Conservation (phyloP, 164 flowering plant species). For the Cinnamomum micranthum region DNA sequence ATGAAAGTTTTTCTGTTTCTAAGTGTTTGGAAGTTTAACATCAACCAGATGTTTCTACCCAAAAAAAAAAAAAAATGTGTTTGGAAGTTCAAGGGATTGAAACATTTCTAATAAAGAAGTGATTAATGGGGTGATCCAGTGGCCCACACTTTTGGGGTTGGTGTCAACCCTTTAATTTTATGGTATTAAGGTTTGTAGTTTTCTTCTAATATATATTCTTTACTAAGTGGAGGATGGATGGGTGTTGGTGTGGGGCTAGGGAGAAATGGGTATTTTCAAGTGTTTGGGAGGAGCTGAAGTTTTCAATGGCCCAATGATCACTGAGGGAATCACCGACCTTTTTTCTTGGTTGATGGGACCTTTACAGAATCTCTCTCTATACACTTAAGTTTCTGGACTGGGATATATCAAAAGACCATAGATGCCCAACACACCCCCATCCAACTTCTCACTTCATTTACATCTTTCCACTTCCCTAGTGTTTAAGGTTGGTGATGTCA, state of each 20-base stretch:
- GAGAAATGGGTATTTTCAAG: conserved; percentile 8
- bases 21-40: too few relatives aligned
- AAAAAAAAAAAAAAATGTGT: too few relatives aligned
- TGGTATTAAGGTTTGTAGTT: not conserved
- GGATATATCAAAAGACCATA: conserved; percentile 2
- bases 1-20: too few relatives aligned
- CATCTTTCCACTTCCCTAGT: conserved; percentile 6
- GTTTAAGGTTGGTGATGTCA: conserved; percentile 10
- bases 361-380: conserved; percentile 35
- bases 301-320: conserved; percentile 36
- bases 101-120: too few relatives aligned
- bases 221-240: not conserved
- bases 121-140: not conserved
- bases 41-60: too few relatives aligned
- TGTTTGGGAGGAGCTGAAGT: conserved; percentile 16
- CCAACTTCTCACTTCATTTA: not conserved
- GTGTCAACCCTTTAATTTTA: not conserved
- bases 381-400: not conserved
- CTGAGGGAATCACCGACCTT: conserved; percentile 34
- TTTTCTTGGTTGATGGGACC: conserved; percentile 34
- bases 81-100: too few relatives aligned
- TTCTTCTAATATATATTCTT: not conserved
- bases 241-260: conserved; percentile 9
- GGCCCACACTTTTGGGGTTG: not conserved
- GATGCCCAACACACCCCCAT: not conserved